These are phyloP conservation scores for Trametes gibbosa DNA, from an alignment of 768 basidiomycete species.

Conservation along the genomic window DNA sequence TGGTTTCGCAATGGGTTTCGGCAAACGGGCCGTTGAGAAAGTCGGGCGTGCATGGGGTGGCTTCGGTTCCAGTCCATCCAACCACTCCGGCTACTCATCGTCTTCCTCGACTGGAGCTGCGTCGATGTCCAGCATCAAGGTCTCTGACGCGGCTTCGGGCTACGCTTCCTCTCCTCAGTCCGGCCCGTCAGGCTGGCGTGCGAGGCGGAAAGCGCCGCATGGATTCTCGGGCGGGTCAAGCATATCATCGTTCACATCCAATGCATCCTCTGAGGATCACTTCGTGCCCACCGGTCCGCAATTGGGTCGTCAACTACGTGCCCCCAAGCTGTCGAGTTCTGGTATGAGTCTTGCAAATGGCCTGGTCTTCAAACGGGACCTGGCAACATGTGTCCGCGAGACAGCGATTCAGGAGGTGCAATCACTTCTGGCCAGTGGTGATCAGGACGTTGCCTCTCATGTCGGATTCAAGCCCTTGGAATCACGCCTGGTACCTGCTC, in stretches of 20 bases:
- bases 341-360: conserved; percentile 39
- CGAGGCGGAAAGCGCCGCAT: conserved; percentile 53
- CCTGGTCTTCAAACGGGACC: conserved; percentile 64
- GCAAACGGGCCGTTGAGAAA: conserved; percentile 72
- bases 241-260: conserved; percentile 45
- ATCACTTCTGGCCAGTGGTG: conserved; percentile 6
- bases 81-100: conserved; percentile 42
- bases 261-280: conserved; percentile 46
- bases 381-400: conserved; percentile 53
- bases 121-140: conserved; percentile 14
- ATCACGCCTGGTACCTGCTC: conserved; percentile 55
- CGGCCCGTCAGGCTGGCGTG: conserved; percentile 25
- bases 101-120: conserved; percentile 41
- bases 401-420: conserved; percentile 43
- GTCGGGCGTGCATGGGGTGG: conserved; percentile 59
- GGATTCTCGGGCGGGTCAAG: conserved; percentile 60
- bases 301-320: conserved; percentile 57
- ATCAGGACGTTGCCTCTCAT: conserved; percentile 5
- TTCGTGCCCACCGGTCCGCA: conserved; percentile 43
- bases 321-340: conserved; percentile 40
- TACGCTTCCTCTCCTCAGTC: conserved; percentile 15
- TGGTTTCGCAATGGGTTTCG: conserved; percentile 53
- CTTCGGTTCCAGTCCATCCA: conserved; percentile 29
- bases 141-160: conserved; percentile 12
- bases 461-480: conserved; percentile 24